A percentile compares a stretch with the other conserved stretches of the same genome.
Evolutionary conservation across 495 filamentous ascomycete genomes (phyloP).

Genomic region (Talaromyces thailandensis): DNA sequence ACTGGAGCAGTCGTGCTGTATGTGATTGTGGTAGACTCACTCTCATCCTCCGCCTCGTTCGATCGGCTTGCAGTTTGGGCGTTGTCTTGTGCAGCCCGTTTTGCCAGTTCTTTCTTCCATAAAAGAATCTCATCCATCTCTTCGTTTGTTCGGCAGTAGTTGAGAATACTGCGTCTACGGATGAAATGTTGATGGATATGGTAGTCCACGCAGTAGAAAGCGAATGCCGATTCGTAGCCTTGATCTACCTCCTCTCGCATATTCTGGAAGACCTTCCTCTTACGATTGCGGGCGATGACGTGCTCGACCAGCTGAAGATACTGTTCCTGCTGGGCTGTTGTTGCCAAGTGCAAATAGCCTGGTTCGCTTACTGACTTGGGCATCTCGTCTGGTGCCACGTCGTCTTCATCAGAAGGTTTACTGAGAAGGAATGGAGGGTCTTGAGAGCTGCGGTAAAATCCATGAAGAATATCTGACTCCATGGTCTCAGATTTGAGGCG

Average conservation of each 20-base stretch:
- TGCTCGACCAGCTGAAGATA: slow-evolving; percentile 1
- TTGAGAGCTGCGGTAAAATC: slow-evolving; percentile 12
- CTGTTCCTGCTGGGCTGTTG: slow-evolving; percentile 15
- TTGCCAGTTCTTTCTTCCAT: slow-evolving; percentile 17
- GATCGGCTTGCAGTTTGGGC: background rate
- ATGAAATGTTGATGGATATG: slow-evolving; percentile 29
- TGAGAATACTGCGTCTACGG: slow-evolving; percentile 13
- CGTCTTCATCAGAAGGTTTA: background rate
- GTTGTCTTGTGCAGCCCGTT: background rate
- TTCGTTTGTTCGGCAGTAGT: slow-evolving; percentile 18
- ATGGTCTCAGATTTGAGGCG: slow-evolving; percentile 14
- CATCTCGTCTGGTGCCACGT: slow-evolving; percentile 9
- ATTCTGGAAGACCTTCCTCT: background rate
- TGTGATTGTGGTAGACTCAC: background rate
- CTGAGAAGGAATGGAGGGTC: slow-evolving; percentile 20
- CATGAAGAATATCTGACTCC: slow-evolving; percentile 13
- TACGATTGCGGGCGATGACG: background rate
- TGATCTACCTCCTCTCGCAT: background rate
- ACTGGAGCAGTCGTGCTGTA: background rate
- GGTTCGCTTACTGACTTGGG: slow-evolving; percentile 11
- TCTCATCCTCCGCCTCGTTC: background rate
- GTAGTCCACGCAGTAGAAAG: slow-evolving; percentile 24
- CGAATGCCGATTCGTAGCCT: slow-evolving; percentile 11
- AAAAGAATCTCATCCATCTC: slow-evolving; percentile 19
- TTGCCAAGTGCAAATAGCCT: slow-evolving; percentile 12